Base-by-base conservation (phyloP, 129 eudicot genomes). In the Flaveria bidentis region DNA sequence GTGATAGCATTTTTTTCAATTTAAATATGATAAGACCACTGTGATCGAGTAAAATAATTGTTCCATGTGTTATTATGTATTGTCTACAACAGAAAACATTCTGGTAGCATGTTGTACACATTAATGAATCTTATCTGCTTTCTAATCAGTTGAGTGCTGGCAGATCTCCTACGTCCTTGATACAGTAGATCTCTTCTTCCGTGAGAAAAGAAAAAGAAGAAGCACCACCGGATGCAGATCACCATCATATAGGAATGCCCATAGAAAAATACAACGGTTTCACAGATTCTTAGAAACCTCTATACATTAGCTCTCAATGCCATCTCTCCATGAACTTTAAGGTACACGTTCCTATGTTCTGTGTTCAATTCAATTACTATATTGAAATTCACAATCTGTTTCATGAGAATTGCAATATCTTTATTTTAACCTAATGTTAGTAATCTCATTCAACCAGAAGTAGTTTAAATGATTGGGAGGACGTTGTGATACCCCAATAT, bases 111-210 rank as follows among this genome's bases (percentile, higher is more conserved):
- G 41, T 26, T 26, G 42, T 61, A 25, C 50, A 63, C n/a, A 14
- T 80, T 74, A 76, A 67, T 74, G 30, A 80, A 23, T 44, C 9
- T 67, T 46, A 45, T 80, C 60, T 66, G 61, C 14, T 67, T 66
- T 80, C 72, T 81, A 70, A 82, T 78, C 65, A 50, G 76, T 71
- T 46, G 17, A 76, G 65, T 71, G 81, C 45, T 70, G 78, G 82
- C 97, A 94, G 98, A 94, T 94, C 78, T 94, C 96, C 5, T 94
- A 94, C 67, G 98, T 91, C 36, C 93, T 94, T 2, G 98, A 94
- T 81, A 90, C 98, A 13, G 97, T 87, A 83, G 98, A 94, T 81
- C 77, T 79, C 75, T 87, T 91, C 11, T 28, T 63, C 18, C 69
- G 69, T 30, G 71, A 78, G 77, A 85, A 78, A 83, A 84, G 85